These are phyloP conservation scores for Ogataea siamensis DNA, from an alignment of 805 yeast genomes.

Conservation along the genomic window DNA sequence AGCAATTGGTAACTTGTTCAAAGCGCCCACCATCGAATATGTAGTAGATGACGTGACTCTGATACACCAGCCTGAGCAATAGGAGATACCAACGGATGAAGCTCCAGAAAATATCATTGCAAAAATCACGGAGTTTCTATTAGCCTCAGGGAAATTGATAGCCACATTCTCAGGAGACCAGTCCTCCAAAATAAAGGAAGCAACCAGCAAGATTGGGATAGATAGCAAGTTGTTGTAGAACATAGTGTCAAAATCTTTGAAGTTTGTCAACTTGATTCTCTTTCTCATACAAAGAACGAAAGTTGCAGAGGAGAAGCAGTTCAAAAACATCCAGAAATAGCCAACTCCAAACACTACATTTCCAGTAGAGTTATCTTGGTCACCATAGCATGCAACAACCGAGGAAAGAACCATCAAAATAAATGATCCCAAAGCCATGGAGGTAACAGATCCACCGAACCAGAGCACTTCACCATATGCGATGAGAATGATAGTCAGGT, in stretches of 20 bases:
- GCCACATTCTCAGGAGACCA: conserved; percentile 83
- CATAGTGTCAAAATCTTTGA: conserved; percentile 97
- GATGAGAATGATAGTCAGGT: conserved; percentile 91
- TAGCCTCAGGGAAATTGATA: conserved; percentile 72
- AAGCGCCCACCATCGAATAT: conserved; percentile 98
- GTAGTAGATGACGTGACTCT: conserved; percentile 98
- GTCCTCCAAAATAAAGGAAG: conserved; percentile 82
- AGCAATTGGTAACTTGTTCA: conserved; percentile 97
- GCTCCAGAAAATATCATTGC: conserved; percentile 92
- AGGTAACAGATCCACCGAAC: conserved; percentile 90
- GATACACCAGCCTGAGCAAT: conserved; percentile 99
- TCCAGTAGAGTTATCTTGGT: conserved; percentile 39
- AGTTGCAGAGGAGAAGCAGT: conserved; percentile 92
- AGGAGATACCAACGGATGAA: conserved; percentile 94
- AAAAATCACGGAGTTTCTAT: conserved; percentile 64
- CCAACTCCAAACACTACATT: conserved; percentile 58
- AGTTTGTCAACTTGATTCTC: conserved; percentile 94
- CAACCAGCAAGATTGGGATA: conserved; percentile 77
- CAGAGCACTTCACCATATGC: conserved; percentile 98
- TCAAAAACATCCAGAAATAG: conserved; percentile 94
- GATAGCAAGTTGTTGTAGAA: conserved; percentile 94
- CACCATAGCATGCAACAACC: conserved; percentile 91
- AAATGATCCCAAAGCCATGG: conserved; percentile 88
- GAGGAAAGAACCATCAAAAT: conserved; percentile 91
- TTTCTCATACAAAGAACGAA: conserved; percentile 95